Percentiles rank a stretch among this genome's conserved stretches.
Conservation (phyloP, 371 early-diverging fungal genomes). For the Chytridium lagenaria region DNA sequence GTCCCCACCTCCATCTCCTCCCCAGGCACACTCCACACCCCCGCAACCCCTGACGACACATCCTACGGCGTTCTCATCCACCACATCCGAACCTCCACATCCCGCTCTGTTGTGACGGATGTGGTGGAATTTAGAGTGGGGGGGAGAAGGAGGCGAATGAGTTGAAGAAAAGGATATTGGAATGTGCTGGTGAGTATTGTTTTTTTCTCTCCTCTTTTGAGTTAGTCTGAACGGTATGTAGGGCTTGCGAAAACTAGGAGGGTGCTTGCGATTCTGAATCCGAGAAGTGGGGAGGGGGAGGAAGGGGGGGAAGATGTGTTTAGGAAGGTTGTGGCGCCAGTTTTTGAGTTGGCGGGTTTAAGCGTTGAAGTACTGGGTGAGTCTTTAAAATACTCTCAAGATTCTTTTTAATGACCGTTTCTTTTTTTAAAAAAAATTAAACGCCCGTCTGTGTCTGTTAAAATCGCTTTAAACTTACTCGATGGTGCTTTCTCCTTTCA, state of each 20-base stretch:
- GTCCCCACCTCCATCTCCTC: not conserved
- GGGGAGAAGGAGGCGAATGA: not conserved
- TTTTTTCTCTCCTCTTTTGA: not conserved
- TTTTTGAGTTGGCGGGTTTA: not conserved
- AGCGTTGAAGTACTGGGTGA: not conserved
- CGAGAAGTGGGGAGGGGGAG: not conserved
- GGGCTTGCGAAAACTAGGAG: not conserved
- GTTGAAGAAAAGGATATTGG: constrained; percentile 2
- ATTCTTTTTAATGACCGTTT: not conserved
- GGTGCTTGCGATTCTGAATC: constrained; percentile 12
- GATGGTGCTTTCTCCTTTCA: not conserved
- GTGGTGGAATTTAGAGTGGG: constrained; percentile 12
- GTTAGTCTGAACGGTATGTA: not conserved
- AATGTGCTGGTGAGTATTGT: not conserved
- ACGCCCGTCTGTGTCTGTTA: too few species aligned
- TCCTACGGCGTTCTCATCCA: not conserved
- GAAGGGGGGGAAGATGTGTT: not conserved
- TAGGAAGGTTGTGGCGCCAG: not conserved
- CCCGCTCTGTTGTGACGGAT: not conserved
- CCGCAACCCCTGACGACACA: not conserved
- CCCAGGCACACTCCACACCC: not conserved
- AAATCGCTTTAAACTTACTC: not conserved
- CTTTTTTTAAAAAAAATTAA: too few species aligned
- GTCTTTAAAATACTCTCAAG: not conserved
- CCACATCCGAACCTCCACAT: not conserved